Evolutionary conservation across 225 moss, liverwort and hornwort species (phyloP).

Genomic region (Bryum argenteum): DNA sequence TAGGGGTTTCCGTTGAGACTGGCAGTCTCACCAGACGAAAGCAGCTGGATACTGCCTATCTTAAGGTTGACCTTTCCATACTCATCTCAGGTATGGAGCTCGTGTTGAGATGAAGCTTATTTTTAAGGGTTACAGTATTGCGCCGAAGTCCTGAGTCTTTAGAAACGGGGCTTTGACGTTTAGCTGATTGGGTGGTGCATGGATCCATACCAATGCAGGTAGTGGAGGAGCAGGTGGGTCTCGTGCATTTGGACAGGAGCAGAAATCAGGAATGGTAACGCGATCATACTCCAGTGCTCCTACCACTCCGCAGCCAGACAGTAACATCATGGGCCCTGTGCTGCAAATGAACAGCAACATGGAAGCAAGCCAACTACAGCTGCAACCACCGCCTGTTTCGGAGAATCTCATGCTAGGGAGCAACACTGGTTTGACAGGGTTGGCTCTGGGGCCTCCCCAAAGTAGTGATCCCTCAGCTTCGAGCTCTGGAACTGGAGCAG

Average conservation of each 20-base stretch:
- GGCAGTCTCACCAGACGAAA: slow-evolving; percentile 29
- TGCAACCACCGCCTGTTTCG: slow-evolving; percentile 19
- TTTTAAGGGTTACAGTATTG: slow-evolving; percentile 6
- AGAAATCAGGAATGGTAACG: slow-evolving; percentile 35
- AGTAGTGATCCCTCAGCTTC: slow-evolving; percentile 41
- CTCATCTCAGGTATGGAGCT: slow-evolving; percentile 24
- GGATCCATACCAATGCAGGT: slow-evolving; percentile 48
- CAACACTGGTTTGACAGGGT: slow-evolving; percentile 45
- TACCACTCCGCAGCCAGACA: slow-evolving; percentile 39
- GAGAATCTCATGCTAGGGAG: slow-evolving; percentile 38
- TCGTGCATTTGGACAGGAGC: slow-evolving; percentile 34
- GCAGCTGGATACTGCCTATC: slow-evolving; percentile 22
- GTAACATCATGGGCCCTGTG: slow-evolving; percentile 44
- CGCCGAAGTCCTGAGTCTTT: slow-evolving; percentile 14
- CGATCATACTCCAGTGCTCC: slow-evolving; percentile 44
- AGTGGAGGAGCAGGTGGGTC: slow-evolving; percentile 47
- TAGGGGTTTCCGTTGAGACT: slow-evolving; percentile 37
- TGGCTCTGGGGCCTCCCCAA: slow-evolving; percentile 56
- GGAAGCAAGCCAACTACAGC: slow-evolving; percentile 36
- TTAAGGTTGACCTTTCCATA: slow-evolving; percentile 27
- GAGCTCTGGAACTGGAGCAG: slow-evolving; percentile 31
- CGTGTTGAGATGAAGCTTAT: slow-evolving; percentile 28
- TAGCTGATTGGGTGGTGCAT: slow-evolving; percentile 43
- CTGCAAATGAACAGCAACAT: slow-evolving; percentile 61
- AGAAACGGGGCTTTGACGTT: slow-evolving; percentile 24